These are phyloP conservation scores for Xylaria sp. DNA, from an alignment of 2,329 filamentous ascomycete genomes.

Conservation along the genomic window DNA sequence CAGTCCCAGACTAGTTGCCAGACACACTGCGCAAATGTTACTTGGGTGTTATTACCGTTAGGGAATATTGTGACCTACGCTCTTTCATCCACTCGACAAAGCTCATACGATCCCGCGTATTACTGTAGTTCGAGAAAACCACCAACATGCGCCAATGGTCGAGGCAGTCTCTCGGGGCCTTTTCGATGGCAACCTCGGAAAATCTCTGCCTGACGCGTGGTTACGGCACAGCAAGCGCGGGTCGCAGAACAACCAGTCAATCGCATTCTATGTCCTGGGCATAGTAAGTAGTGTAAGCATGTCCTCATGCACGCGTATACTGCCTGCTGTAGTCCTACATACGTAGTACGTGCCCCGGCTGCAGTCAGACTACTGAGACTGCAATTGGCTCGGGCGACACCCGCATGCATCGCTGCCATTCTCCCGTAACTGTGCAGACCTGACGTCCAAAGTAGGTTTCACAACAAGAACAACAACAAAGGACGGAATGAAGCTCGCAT, in stretches of 20 bases:
- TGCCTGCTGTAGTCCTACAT: constrained; percentile 25
- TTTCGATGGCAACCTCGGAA: neutral
- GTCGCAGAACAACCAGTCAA: constrained; percentile 15
- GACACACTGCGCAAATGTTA: neutral
- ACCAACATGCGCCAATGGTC: neutral
- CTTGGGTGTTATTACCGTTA: neutral
- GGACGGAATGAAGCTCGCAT: constrained; percentile 1
- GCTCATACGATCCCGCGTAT: neutral
- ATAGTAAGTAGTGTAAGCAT: no score
- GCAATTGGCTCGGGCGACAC: constrained; percentile 19
- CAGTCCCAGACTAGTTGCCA: neutral
- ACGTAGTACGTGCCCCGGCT: neutral
- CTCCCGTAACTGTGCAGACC: constrained; percentile 10
- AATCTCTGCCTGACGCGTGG: constrained; percentile 1
- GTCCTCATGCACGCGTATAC: neutral
- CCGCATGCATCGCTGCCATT: constrained; percentile 6
- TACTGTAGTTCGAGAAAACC: neutral
- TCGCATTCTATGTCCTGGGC: neutral
- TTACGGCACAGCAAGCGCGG: constrained; percentile 25
- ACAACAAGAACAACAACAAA: constrained; percentile 7
- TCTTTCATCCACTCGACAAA: neutral
- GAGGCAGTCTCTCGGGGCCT: neutral
- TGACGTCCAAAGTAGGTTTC: constrained; percentile 15
- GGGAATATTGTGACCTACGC: neutral
- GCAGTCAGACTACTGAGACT: neutral